Percentiles rank a stretch among this genome's conserved stretches.
phyloP scores from a whole-genome alignment of 225 moss, liverwort and hornwort species.

The Asterella californica region DNA sequence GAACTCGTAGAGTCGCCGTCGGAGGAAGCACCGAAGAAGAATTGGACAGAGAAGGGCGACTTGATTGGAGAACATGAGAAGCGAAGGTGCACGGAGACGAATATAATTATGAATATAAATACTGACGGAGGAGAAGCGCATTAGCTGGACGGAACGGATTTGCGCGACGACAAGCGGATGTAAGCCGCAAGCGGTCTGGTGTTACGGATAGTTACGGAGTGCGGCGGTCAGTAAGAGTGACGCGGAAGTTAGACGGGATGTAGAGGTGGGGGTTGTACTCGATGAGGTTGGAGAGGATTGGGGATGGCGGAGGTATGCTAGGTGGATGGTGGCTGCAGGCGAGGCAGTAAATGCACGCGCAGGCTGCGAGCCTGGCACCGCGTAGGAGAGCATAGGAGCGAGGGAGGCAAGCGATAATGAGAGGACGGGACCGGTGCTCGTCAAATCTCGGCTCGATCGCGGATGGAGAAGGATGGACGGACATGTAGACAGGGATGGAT shows the following conservation, averaged over 20 bases:
- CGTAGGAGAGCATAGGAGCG: background rate
- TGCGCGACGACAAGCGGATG: background rate
- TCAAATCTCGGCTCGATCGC: background rate
- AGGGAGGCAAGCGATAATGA: slow-evolving; percentile 13
- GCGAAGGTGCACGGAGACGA: background rate
- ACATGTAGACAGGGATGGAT: background rate
- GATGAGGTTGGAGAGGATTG: background rate
- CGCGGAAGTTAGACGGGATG: background rate
- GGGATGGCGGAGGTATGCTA: background rate
- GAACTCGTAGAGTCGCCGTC: background rate
- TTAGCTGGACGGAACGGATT: background rate
- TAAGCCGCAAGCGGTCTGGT: background rate
- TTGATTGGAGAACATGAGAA: background rate
- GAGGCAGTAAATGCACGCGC: slow-evolving; percentile 21
- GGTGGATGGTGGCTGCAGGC: slow-evolving; percentile 1
- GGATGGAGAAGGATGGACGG: background rate
- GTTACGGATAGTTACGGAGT: slow-evolving; percentile 1
- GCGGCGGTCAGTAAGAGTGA: background rate
- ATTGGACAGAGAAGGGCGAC: background rate
- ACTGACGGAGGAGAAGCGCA: no score
- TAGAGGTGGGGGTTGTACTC: background rate
- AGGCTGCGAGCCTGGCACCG: slow-evolving; percentile 21
- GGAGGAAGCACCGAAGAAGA: background rate
- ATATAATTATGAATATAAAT: background rate
- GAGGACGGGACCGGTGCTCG: slow-evolving; percentile 1